Conservation (phyloP, 495 filamentous ascomycete species). For the Astrothelium subdiscretum region DNA sequence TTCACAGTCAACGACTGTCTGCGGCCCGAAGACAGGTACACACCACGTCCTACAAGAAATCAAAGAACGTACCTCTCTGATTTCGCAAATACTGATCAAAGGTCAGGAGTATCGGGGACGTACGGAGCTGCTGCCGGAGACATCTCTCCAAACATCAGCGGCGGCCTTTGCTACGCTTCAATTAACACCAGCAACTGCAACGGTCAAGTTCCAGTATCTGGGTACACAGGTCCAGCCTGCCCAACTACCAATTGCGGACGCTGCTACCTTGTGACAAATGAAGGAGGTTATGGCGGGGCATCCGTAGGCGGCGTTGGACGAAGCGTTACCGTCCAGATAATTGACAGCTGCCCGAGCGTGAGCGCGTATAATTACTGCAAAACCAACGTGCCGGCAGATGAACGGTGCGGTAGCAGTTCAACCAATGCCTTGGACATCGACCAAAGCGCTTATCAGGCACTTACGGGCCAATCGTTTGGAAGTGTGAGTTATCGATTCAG, state of each 20-base stretch:
- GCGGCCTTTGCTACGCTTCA: conserved; percentile 13
- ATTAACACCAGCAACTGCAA: conserved; percentile 10
- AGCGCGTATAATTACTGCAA: conserved; percentile 18
- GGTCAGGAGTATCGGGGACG: conserved; percentile 7
- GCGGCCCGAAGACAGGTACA: background rate
- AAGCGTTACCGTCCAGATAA: conserved; percentile 18
- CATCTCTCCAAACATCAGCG: conserved; percentile 14
- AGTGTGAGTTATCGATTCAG: background rate
- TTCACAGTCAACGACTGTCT: background rate
- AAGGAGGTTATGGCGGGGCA: conserved; percentile 1
- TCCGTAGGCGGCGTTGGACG: conserved; percentile 6
- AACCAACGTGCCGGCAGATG: conserved; percentile 6
- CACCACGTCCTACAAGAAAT: background rate
- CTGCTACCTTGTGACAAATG: conserved; percentile 18
- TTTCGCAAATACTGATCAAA: background rate
- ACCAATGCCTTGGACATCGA: background rate
- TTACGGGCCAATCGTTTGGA: background rate
- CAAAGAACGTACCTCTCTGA: background rate
- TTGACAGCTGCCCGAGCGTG: conserved; percentile 13
- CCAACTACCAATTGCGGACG: conserved; percentile 13
- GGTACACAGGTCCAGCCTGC: conserved; percentile 11
- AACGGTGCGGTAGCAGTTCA: background rate
- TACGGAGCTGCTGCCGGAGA: conserved; percentile 20
- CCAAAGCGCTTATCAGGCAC: background rate
- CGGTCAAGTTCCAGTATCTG: conserved; percentile 10